A percentile compares a stretch with the other conserved stretches of the same genome.
These are phyloP conservation scores for Colletotrichum sublineola DNA, from an alignment of 2,329 filamentous ascomycete species.

Conservation along the genomic window DNA sequence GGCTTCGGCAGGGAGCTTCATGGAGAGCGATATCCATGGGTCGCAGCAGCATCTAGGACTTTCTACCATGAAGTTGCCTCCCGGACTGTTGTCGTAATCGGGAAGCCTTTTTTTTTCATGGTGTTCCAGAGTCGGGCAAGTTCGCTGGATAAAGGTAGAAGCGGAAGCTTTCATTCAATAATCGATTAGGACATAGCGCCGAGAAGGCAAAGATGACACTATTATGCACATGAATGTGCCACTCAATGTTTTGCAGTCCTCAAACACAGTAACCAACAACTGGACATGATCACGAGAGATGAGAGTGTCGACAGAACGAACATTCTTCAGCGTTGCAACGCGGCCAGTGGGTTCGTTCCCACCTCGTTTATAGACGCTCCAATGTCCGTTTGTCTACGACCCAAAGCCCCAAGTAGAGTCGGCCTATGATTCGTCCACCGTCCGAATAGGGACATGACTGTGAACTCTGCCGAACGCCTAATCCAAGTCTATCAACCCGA, in stretches of 20 bases:
- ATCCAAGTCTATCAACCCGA: conserved; percentile 5
- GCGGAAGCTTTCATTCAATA: background rate
- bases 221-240: background rate
- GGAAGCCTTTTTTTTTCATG: rapidly evolving
- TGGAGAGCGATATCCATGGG: conserved; percentile 33
- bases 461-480: background rate
- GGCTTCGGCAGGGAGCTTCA: conserved; percentile 19
- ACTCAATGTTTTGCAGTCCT: background rate
- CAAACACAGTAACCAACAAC: background rate
- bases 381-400: background rate
- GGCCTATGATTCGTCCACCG: too few relatives aligned
- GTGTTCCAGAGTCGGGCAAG: background rate
- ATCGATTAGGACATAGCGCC: background rate
- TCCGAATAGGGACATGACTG: background rate
- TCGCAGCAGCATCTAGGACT: conserved; percentile 35
- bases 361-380: background rate
- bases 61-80: conserved; percentile 14
- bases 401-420: background rate
- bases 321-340: background rate
- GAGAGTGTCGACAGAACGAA: background rate
- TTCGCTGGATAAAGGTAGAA: background rate
- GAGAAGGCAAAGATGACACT: rapidly evolving
- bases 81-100: conserved; percentile 38
- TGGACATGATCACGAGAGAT: background rate
- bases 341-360: background rate